Base-by-base conservation (phyloP, 495 filamentous ascomycete species). In the Lentithecium fluviatile region DNA sequence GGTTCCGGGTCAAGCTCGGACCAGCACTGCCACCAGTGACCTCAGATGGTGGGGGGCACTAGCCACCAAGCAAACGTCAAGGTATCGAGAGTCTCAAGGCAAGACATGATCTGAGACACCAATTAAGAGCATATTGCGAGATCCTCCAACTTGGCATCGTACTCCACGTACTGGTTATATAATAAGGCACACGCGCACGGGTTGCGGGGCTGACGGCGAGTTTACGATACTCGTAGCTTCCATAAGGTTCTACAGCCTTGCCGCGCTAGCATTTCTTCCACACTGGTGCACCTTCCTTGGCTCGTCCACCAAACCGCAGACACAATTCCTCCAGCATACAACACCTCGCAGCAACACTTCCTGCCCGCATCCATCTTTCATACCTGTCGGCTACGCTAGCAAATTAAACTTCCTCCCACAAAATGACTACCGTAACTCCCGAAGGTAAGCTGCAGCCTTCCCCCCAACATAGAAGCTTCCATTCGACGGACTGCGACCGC, bases 381-480 rank as follows among this genome's bases (percentile, higher is more conserved):
- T 17, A 45, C 42, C 15, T 17, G 15, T 21, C 42, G 20, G 15
- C 13, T 45, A 21, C 42, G 20, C 20, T 45, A 45, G n/a, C 42
- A 50, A 21, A 4, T 23, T 5, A n/a, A 23, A 5, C 17, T 23
- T 23, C 49, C 32, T 52, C 49, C 19, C 49, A 24, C 37, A 65
- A 6, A 19, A 71, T 71, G 69, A 45, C 69, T 45, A 55, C 56
- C 6, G 46, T 73, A 57, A 74, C 71, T 4, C 73, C 73, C 6
- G 73, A 75, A 70, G 73, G 73, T 75, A 70, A 52, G 71, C 57
- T 45, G 29, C 50, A 56, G 49, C 57, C 58, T 57, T 36, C 24
- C 38, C 10, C 15, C 17, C 24, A 23, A 36, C 32, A 32, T 43
- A 3, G 3, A 32, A 32, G 29, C 29, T 32, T 26, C 21, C n/a